Evolutionary conservation across 164 flowering plant genomes (phyloP), one percentile per base, ranked within the genome.

Genomic region (Aristolochia californica): DNA sequence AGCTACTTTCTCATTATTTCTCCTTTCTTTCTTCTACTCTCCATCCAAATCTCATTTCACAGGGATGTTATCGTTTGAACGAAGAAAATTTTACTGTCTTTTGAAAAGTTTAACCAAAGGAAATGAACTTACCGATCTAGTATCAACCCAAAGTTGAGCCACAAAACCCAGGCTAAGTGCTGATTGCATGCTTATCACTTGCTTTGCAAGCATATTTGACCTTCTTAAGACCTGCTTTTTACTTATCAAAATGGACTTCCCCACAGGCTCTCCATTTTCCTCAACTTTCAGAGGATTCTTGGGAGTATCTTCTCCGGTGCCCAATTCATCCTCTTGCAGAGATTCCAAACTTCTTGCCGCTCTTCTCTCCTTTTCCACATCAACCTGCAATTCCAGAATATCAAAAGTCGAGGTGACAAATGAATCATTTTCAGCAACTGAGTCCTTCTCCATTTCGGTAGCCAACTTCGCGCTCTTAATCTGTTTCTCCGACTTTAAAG

Each of bases 71-170:
- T n/a, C 14, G 21, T 17, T 13, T 24, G 12, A 44, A 17, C 26
- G 15, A 2, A 23, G 45, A 11, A 49, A 48, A 55, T 20, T 48
- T 45, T 16, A 55, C 7, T n/a, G 47, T 34, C 40, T 7, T 34
- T 5, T 54, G n/a, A 54, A 17, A 54, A 54, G 13, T 40, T 16
- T 18, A 28, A 28, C 57, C 5, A 27, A 16, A 45, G 27, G 44
- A 48, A 47, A 14, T 43, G 18, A 16, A 67, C 94, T 81, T 64
- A 89, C 95, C 40, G 87, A 75, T 60, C 38, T 47, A 13, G 85
- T 76, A 63, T 89, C 84, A 38, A 89, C 88, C 95, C 95, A 89
- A 62, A 89, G 83, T 64, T 89, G 85, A 0, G 93, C 79, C 17
- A 89, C 81, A 59, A 86, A 89, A 14, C 95, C 95, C 71, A 87